phyloP scores from a whole-genome alignment of 148 eudicot genomes.

The Fagopyrum esculentum region DNA sequence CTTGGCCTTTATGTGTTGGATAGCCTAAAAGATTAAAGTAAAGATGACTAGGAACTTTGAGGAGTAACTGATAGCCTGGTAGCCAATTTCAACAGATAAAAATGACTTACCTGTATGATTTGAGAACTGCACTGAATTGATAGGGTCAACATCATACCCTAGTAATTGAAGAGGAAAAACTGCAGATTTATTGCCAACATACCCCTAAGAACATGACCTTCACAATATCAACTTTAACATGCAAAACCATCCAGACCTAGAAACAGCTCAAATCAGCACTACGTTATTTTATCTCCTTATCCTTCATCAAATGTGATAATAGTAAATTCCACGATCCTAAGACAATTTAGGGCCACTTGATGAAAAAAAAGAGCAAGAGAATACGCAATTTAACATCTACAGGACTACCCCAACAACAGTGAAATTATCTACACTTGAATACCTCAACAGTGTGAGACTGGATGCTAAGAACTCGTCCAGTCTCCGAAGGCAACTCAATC shows the following conservation, averaged over 20 bases:
- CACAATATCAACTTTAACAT: constrained; percentile 6
- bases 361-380: neutral
- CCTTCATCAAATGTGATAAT: neutral
- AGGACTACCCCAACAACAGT: neutral
- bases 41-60: constrained; percentile 11
- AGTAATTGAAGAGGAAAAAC: constrained; percentile 93
- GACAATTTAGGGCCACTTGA: neutral
- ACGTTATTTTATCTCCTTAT: neutral
- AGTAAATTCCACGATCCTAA: neutral
- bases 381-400: neutral
- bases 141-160: constrained; percentile 93
- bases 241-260: neutral
- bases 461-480: constrained; percentile 95
- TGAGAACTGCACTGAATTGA: constrained; percentile 95
- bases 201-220: constrained; percentile 46
- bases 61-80: constrained; percentile 13
- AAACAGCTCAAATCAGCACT: neutral
- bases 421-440: neutral
- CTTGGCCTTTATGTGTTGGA: constrained; percentile 92
- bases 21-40: constrained; percentile 56
- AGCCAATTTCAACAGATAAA: constrained; percentile 3
- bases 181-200: constrained; percentile 96
- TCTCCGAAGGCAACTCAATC: constrained; percentile 73
- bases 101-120: constrained; percentile 91
- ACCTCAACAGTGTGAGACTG: constrained; percentile 99